Conservation (phyloP, 495 filamentous ascomycete species). For the Jackrogersella multiformis region DNA sequence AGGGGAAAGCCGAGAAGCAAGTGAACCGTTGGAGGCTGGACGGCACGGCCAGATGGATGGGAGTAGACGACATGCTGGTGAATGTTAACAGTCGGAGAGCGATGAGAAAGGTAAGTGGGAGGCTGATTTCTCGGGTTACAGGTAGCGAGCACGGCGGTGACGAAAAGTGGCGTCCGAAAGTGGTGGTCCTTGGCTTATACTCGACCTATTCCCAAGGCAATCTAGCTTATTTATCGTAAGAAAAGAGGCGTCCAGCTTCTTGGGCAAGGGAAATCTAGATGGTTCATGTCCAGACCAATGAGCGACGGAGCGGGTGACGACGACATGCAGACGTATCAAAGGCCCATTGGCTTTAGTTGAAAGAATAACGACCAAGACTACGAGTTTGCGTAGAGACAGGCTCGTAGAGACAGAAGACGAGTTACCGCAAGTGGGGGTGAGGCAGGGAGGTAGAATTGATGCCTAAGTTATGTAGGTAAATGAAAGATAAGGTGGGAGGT, state of each 20-base stretch:
- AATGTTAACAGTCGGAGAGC: slow-evolving; percentile 2
- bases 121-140: slow-evolving; percentile 4
- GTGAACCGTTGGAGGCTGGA: slow-evolving; percentile 29
- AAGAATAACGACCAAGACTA: background rate
- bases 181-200: slow-evolving; percentile 3
- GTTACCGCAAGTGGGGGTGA: background rate
- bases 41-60: slow-evolving; percentile 29
- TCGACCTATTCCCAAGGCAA: background rate
- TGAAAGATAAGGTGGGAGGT: background rate
- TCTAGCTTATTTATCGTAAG: background rate
- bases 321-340: slow-evolving; percentile 31
- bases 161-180: slow-evolving; percentile 12
- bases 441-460: background rate
- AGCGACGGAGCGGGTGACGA: slow-evolving; percentile 12
- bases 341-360: slow-evolving; percentile 8
- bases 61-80: slow-evolving; percentile 12
- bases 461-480: slow-evolving; percentile 1
- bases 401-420: no score
- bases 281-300: slow-evolving; percentile 21
- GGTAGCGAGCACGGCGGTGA: background rate
- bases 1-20: slow-evolving; percentile 37
- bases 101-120: no score
- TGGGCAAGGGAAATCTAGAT: background rate
- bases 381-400: background rate
- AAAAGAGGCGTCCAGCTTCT: slow-evolving; percentile 10